Conservation (phyloP, 352 stramenopile species). For the Aphanomyces astaci region DNA sequence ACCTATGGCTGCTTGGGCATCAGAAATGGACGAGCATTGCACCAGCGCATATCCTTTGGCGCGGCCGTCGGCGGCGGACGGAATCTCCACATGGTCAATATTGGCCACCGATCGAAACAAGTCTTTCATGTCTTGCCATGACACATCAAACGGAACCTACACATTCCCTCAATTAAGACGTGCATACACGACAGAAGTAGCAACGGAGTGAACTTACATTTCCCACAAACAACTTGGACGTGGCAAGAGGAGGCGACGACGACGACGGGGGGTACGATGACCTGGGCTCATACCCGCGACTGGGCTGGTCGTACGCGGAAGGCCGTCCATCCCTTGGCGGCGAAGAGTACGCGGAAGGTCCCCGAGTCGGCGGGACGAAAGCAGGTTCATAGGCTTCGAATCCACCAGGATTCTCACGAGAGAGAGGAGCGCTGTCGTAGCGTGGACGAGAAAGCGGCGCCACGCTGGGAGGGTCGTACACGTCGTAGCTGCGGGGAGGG, state of each 20-base stretch:
- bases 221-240: slow-evolving; percentile 56
- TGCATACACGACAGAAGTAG: not conserved
- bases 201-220: slow-evolving; percentile 42
- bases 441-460: not conserved
- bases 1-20: slow-evolving; percentile 61
- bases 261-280: not conserved
- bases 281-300: slow-evolving; percentile 1
- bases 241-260: slow-evolving; percentile 11
- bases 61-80: slow-evolving; percentile 44
- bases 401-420: not conserved
- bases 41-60: slow-evolving; percentile 68
- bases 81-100: slow-evolving; percentile 60
- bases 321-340: not conserved
- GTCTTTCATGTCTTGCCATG: slow-evolving; percentile 63
- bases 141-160: slow-evolving; percentile 59
- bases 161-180: slow-evolving; percentile 4
- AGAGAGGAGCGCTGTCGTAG: not conserved
- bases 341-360: not conserved
- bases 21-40: slow-evolving; percentile 40
- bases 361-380: not conserved
- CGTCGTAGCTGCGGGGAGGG: not conserved
- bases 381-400: not conserved
- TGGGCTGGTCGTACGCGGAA: not conserved
- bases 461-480: not conserved
- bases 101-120: slow-evolving; percentile 53